Evolutionary conservation across 306 rosid species (phyloP).

Genomic region (Rubus parviflorus): DNA sequence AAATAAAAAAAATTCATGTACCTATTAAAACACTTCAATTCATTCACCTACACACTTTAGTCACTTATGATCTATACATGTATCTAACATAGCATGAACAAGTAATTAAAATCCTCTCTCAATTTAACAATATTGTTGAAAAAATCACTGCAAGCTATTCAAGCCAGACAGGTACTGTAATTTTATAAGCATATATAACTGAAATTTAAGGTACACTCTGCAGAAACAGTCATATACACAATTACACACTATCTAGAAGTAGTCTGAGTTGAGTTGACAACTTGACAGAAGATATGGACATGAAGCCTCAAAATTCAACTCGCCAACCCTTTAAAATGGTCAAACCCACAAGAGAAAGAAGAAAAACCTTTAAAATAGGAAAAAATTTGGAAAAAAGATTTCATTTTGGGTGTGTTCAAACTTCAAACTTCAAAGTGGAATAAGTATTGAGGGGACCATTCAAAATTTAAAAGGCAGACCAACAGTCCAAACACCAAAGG

Average conservation of each 20-base stretch:
- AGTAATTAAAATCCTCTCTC: neutral
- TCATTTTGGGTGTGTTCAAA: neutral
- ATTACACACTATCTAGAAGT: neutral
- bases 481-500: neutral
- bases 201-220: neutral
- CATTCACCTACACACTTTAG: neutral
- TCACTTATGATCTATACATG: neutral
- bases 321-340: neutral
- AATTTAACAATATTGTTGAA: neutral
- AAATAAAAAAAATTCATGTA: neutral
- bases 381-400: neutral
- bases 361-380: neutral
- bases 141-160: neutral
- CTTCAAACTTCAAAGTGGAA: neutral
- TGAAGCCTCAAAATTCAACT: neutral
- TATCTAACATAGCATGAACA: neutral
- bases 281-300: neutral
- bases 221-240: neutral
- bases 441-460: neutral
- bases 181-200: neutral
- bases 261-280: neutral
- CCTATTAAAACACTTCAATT: conserved; percentile 4
- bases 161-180: neutral
- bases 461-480: neutral
- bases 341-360: neutral